phyloP scores from a whole-genome alignment of 164 flowering plant species.

The Piper longum region DNA sequence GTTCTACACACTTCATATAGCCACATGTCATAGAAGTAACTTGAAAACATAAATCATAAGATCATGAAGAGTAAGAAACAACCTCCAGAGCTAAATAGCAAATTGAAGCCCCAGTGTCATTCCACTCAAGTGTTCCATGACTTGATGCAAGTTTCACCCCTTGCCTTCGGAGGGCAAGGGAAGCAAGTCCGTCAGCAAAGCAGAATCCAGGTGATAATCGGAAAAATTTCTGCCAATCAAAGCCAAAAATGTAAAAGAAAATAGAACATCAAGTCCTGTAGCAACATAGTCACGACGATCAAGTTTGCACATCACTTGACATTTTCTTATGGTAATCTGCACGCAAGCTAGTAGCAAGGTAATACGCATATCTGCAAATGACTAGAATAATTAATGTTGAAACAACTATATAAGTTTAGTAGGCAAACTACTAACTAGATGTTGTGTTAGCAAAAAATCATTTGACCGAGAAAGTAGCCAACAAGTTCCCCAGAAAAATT shows the following conservation, averaged over 20 bases:
- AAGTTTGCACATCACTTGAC: background rate
- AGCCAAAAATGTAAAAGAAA: background rate
- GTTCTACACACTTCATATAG: no score
- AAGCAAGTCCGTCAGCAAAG: slow-evolving; percentile 98
- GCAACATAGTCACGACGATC: background rate
- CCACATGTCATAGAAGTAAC: background rate
- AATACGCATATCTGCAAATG: no score
- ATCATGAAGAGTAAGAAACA: background rate
- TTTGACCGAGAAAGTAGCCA: no score
- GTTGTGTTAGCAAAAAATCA: no score
- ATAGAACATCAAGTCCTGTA: background rate
- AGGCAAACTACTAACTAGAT: no score
- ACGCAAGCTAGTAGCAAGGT: no score
- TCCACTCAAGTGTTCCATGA: slow-evolving; percentile 61
- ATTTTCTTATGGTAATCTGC: no score
- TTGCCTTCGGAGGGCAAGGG: slow-evolving; percentile 88
- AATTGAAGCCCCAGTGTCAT: slow-evolving; percentile 86
- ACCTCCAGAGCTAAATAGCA: slow-evolving; percentile 80
- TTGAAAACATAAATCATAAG: background rate
- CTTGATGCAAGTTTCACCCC: slow-evolving; percentile 69
- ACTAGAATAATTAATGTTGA: no score
- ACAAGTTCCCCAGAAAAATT: no score
- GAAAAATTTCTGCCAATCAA: slow-evolving; percentile 58
- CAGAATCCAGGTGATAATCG: slow-evolving; percentile 95
- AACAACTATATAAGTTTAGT: no score